Conservation (phyloP, 805 yeast genomes). For the Starmera quercuum region DNA sequence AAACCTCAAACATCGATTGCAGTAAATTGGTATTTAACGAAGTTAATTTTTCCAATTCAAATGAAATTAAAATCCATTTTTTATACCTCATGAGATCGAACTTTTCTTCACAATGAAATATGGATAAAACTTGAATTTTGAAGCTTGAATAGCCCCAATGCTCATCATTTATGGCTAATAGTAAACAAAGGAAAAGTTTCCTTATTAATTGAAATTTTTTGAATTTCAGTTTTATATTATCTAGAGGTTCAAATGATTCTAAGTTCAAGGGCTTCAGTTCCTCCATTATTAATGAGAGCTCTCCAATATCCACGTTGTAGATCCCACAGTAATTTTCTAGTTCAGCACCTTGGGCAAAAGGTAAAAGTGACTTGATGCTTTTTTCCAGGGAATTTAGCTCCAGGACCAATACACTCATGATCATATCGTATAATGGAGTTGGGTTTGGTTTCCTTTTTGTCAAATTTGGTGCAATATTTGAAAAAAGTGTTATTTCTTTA, state of each 20-base stretch:
- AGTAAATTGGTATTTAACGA: no score
- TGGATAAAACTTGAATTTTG: conserved; percentile 3
- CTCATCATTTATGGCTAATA: conserved; percentile 27
- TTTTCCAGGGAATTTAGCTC: conserved; percentile 22
- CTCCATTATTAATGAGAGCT: conserved; percentile 17
- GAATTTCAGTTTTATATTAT: conserved; percentile 22
- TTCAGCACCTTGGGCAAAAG: conserved; percentile 23
- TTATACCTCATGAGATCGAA: conserved; percentile 11
- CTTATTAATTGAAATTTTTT: conserved; percentile 29
- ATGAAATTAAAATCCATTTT: conserved; percentile 12
- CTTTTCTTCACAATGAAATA: conserved; percentile 4
- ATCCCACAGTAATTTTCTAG: conserved; percentile 35
- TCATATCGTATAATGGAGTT: conserved; percentile 9
- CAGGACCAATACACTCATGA: conserved; percentile 26
- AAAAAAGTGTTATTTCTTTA: conserved; percentile 22
- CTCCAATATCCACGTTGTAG: conserved; percentile 28
- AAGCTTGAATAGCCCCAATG: conserved; percentile 13
- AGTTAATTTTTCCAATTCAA: conserved; percentile 8
- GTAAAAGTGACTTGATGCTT: conserved; percentile 19
- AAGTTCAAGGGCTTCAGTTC: conserved; percentile 1
- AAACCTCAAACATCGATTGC: no score
- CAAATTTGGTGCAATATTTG: conserved; percentile 8
- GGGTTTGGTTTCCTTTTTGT: not conserved
- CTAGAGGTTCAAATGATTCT: conserved; percentile 9
- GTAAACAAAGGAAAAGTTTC: conserved; percentile 34